Percentiles rank a stretch among this genome's conserved stretches.
Conservation (phyloP, 2,329 filamentous ascomycete species). For the Calonectria honghensis region DNA sequence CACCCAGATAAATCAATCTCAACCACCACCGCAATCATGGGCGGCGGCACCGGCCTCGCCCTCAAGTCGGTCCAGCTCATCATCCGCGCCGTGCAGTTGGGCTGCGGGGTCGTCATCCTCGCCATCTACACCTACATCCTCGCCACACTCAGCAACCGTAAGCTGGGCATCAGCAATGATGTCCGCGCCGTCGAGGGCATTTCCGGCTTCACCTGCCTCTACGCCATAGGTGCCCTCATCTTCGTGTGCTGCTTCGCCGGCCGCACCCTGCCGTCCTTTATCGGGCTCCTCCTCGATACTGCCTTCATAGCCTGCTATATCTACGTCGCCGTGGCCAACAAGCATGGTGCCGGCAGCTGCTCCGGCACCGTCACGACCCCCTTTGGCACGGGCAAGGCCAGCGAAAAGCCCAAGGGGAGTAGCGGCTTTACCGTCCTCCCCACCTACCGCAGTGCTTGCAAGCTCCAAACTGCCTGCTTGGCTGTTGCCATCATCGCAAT, state of each 20-base stretch:
- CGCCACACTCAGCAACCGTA: constrained; percentile 79
- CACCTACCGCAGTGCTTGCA: constrained; percentile 76
- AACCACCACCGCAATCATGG: constrained; percentile 52
- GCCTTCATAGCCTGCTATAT: constrained; percentile 86
- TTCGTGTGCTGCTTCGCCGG: constrained; percentile 88
- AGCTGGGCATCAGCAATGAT: constrained; percentile 77
- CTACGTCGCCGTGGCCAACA: constrained; percentile 86
- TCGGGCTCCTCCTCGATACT: constrained; percentile 85
- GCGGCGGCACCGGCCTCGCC: constrained; percentile 64
- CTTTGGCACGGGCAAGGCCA: constrained; percentile 78
- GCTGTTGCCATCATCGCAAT: constrained; percentile 86
- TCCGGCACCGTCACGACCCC: constrained; percentile 76
- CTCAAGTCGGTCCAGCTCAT: constrained; percentile 82
- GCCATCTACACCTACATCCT: constrained; percentile 91
- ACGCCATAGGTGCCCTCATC: constrained; percentile 82
- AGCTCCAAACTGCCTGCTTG: constrained; percentile 84
- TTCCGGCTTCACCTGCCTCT: constrained; percentile 83
- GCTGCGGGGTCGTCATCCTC: constrained; percentile 83
- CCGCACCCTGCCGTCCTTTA: constrained; percentile 80
- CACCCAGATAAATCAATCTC: not conserved
- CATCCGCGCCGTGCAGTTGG: constrained; percentile 84
- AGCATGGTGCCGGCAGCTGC: constrained; percentile 81
- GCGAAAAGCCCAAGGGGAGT: constrained; percentile 67
- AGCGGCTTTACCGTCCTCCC: constrained; percentile 70
- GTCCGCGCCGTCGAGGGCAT: constrained; percentile 86